Conservation (phyloP, 164 flowering plant species). For the Piper longum region DNA sequence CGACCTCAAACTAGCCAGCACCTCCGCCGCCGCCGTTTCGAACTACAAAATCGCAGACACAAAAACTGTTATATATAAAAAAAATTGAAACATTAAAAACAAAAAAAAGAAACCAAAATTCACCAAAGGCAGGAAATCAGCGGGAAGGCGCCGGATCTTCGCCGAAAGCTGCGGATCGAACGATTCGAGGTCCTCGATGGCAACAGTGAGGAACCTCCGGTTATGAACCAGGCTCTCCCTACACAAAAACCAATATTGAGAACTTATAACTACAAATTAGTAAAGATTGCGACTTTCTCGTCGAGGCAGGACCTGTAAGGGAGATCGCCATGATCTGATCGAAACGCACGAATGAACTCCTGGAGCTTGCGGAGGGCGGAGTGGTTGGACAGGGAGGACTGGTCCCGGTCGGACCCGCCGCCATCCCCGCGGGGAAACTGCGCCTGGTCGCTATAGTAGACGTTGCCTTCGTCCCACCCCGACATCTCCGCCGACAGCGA, state of each 20-base stretch:
- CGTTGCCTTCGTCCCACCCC: conserved; percentile 96
- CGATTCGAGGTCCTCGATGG: conserved; percentile 64
- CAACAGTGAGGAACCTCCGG: conserved; percentile 26
- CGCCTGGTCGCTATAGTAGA: conserved; percentile 94
- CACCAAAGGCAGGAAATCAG: conserved; percentile 84
- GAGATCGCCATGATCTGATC: conserved; percentile 44
- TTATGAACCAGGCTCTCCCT: conserved; percentile 53
- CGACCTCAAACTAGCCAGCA: conserved; percentile 49
- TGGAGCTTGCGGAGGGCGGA: conserved; percentile 55
- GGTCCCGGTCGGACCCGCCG: conserved; percentile 24
- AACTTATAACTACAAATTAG: too few relatives aligned
- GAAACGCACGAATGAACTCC: conserved; percentile 73
- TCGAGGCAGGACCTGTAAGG: conserved; percentile 29
- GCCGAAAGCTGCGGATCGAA: conserved; percentile 68
- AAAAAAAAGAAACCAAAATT: neutral
- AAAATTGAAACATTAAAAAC: neutral
- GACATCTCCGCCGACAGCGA: conserved; percentile 35
- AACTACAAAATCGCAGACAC: conserved; percentile 28
- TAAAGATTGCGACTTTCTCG: neutral
- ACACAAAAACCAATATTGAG: neutral
- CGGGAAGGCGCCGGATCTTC: conserved; percentile 69
- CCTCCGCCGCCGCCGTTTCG: conserved; percentile 88
- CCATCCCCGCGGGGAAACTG: conserved; percentile 39
- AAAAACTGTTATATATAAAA: neutral
- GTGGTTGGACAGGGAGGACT: conserved; percentile 39